Evolutionary conservation across 805 yeast species (phyloP).

Genomic region (Candida ortonii): DNA sequence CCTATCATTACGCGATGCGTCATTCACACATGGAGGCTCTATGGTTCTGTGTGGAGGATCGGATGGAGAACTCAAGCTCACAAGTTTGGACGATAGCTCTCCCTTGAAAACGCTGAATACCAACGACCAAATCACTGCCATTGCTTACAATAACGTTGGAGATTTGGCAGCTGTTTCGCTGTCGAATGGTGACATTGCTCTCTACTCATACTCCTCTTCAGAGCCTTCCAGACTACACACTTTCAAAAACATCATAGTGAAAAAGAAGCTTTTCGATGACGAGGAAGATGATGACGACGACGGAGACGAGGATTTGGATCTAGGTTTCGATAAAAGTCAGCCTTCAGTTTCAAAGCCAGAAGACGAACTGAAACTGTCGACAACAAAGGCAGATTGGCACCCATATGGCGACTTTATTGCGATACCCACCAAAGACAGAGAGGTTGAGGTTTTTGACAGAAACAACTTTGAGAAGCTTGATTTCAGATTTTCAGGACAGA

Average conservation of each 20-base stretch:
- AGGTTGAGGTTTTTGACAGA: constrained; percentile 45
- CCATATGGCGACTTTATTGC: constrained; percentile 68
- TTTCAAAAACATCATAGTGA: constrained; percentile 39
- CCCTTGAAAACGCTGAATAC: constrained; percentile 33
- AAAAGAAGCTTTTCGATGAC: constrained; percentile 30
- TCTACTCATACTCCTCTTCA: constrained; percentile 56
- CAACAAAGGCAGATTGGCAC: constrained; percentile 66
- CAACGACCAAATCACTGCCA: constrained; percentile 54
- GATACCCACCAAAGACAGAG: constrained; percentile 52
- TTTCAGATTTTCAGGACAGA: constrained; percentile 23
- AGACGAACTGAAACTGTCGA: constrained; percentile 17
- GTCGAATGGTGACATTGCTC: constrained; percentile 55
- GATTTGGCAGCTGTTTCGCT: constrained; percentile 58
- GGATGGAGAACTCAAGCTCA: constrained; percentile 51
- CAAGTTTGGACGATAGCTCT: constrained; percentile 40
- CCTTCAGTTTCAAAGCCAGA: constrained; percentile 34
- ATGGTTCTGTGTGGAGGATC: constrained; percentile 65
- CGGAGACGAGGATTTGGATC: constrained; percentile 32
- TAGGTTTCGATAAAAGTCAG: constrained; percentile 22
- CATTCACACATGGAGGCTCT: constrained; percentile 59
- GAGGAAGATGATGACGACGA: constrained; percentile 41
- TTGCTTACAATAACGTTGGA: constrained; percentile 55
- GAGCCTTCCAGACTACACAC: constrained; percentile 50
- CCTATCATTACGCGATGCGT: constrained; percentile 49
- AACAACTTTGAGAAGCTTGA: constrained; percentile 28